Conservation (phyloP, 208 protist species). For the Paratrypanosoma confusum region DNA sequence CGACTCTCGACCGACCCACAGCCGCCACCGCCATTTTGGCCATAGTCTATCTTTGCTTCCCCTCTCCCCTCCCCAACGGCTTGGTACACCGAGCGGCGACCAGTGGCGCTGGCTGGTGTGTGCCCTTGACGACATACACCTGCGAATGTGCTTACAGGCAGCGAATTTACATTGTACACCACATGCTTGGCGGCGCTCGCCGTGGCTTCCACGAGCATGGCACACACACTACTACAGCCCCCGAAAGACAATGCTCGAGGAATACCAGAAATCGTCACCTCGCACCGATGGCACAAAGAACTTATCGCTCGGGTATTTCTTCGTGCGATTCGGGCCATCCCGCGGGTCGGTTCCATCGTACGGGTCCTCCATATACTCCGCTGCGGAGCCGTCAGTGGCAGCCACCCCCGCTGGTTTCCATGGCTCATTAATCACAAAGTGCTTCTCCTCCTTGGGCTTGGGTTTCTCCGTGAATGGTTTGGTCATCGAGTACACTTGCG, state of each 20-base stretch:
- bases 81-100: too few relatives aligned
- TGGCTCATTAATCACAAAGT: conserved; percentile 47
- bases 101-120: too few relatives aligned
- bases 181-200: too few relatives aligned
- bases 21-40: too few relatives aligned
- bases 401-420: conserved; percentile 73
- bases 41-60: too few relatives aligned
- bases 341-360: conserved; percentile 75
- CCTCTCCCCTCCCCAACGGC: too few relatives aligned
- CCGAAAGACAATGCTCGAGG: conserved; percentile 82
- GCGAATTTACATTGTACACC: too few relatives aligned
- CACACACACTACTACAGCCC: conserved; percentile 26
- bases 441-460: conserved; percentile 12
- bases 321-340: conserved; percentile 55
- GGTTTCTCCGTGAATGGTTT: conserved; percentile 54
- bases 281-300: conserved; percentile 50
- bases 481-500: conserved; percentile 78
- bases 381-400: conserved; percentile 41
- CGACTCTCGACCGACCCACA: too few relatives aligned
- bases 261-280: conserved; percentile 78
- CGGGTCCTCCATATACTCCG: conserved; percentile 81
- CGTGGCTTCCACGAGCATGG: background rate
- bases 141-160: too few relatives aligned
- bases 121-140: too few relatives aligned
- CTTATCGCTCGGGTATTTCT: conserved; percentile 48